Percentiles rank a stretch among this genome's conserved stretches.
Evolutionary conservation across 805 yeast genomes (phyloP).

Genomic region (Blastobotrys terrestris): DNA sequence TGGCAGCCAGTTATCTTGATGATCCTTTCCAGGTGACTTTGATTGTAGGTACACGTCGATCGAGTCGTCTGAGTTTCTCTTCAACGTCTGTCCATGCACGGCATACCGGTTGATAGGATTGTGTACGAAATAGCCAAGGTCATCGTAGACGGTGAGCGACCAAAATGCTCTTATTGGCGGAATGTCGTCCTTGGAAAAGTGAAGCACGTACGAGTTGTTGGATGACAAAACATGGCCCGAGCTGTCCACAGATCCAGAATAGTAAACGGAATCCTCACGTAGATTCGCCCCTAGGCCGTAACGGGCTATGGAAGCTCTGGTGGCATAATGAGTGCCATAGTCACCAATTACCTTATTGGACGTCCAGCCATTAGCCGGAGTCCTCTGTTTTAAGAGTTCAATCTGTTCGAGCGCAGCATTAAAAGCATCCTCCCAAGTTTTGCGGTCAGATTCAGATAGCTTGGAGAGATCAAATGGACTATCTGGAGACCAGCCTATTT

Average conservation of each 20-base stretch:
- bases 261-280: not conserved
- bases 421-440: not conserved
- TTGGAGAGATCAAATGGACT: not conserved
- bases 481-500: not conserved
- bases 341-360: not conserved
- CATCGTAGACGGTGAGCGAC: not conserved
- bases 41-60: not conserved
- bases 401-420: not conserved
- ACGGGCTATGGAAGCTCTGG: not conserved
- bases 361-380: not conserved
- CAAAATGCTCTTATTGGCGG: not conserved
- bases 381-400: not conserved
- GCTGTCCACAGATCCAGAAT: too few relatives aligned
- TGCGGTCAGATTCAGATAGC: not conserved
- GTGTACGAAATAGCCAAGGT: not conserved
- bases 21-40: not conserved
- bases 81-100: not conserved
- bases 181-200: not conserved
- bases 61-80: not conserved
- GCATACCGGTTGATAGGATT: not conserved
- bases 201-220: not conserved
- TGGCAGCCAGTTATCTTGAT: not conserved
- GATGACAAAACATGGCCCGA: not conserved
- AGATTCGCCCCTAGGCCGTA: not conserved
- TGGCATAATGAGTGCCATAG: not conserved